Evolutionary conservation across 352 stramenopile species (phyloP), one percentile per base, ranked within the genome.

Genomic region (Pythium phragmiticola): DNA sequence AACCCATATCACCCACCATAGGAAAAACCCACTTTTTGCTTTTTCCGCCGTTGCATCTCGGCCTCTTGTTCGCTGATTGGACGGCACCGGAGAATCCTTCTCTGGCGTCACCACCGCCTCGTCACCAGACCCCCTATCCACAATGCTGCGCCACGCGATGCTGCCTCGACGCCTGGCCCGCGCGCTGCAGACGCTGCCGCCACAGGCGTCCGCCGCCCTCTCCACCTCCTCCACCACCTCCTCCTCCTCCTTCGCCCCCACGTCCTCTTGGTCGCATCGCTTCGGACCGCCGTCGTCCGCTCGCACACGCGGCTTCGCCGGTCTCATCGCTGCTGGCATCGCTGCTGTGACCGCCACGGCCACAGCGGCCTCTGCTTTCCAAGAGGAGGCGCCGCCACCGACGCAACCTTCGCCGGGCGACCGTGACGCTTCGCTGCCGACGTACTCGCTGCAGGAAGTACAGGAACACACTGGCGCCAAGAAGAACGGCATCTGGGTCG

Each of bases 401-500:
- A 5, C 4, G 13, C n/a, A 19, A 8, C 46, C 60, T 1, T 68
- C 60, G 9, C 49, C 74, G 12, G 82, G 82, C 0, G 55, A 77
- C 45, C 63, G 72, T 7, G 73, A 84, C 2, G 54, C 57, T 26
- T 37, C 75, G 39, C 71, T 93, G 2, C 86, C 84, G 13, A 91
- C 79, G 16, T 93, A 82, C 60, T 72, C 78, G 17, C 74, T 93
- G 7, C 76, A 85, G 4, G 72, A 92, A 19, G 84, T 95, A 47
- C 78, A 90, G 57, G 74, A 77, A 48, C 84, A 95, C 65, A 88
- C 80, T 23, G 82, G 78, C 14, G 76, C 78, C 26, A 78, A 89
- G 54, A 85, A 80, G 41, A 88, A 75, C 48, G 82, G 92, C 52
- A 85, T 89, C 48, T 99, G 95, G 92, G 94, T 98, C 33, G 96